phyloP scores from a whole-genome alignment of 371 early-diverging fungal genomes.

The Rhizopus delemar region DNA sequence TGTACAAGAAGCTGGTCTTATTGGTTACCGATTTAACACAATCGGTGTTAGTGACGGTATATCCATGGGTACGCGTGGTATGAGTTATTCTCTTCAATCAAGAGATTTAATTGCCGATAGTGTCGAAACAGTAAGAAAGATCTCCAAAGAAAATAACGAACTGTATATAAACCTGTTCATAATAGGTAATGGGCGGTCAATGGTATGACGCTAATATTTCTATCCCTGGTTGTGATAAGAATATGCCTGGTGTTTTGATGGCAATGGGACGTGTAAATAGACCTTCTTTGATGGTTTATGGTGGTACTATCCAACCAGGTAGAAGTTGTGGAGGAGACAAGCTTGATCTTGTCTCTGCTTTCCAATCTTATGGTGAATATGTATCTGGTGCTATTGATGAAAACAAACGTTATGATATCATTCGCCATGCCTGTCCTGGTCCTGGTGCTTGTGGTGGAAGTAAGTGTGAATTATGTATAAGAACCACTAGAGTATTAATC shows the following conservation, averaged over 20 bases:
- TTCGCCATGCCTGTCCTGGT: slow-evolving; percentile 92
- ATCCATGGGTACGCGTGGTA: slow-evolving; percentile 94
- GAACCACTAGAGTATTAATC: slow-evolving; percentile 34
- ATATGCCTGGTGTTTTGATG: slow-evolving; percentile 97
- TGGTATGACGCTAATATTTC: slow-evolving; percentile 35
- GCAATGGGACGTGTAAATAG: slow-evolving; percentile 95
- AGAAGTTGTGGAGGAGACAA: slow-evolving; percentile 63
- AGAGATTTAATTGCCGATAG: slow-evolving; percentile 98
- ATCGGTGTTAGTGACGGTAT: slow-evolving; percentile 97
- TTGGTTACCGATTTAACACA: slow-evolving; percentile 95
- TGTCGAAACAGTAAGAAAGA: slow-evolving; percentile 83
- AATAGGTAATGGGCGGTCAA: slow-evolving; percentile 32
- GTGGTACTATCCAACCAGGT: slow-evolving; percentile 87
- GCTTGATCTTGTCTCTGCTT: slow-evolving; percentile 93
- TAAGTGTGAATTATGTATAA: slow-evolving; percentile 24
- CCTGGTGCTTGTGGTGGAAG: slow-evolving; percentile 96
- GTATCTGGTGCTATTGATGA: slow-evolving; percentile 88
- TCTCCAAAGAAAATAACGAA: neutral
- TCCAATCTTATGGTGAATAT: slow-evolving; percentile 94
- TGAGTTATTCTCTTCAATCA: slow-evolving; percentile 94
- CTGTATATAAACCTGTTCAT: neutral
- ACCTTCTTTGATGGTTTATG: slow-evolving; percentile 94
- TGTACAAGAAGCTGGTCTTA: slow-evolving; percentile 82
- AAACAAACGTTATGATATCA: slow-evolving; percentile 80
- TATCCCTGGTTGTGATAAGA: slow-evolving; percentile 87